Conservation (phyloP, 1,139 yeast species). For the Saccharomyces hybrid region DNA sequence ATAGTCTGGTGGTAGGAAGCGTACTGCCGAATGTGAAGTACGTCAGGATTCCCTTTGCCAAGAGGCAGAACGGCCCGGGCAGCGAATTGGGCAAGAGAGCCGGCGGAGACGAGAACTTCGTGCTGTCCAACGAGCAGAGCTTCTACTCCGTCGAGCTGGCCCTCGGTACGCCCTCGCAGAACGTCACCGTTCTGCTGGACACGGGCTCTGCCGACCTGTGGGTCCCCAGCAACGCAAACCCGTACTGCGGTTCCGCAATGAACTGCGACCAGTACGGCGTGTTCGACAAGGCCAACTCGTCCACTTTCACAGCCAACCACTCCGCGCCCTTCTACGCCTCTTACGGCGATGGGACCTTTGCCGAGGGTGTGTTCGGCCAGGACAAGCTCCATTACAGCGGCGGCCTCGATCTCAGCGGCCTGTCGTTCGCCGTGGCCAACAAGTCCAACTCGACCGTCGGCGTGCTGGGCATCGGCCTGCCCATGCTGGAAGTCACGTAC, state of each 20-base stretch:
- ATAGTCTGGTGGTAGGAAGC: neutral
- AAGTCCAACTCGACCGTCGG: constrained; percentile 44
- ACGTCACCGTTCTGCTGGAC: constrained; percentile 47
- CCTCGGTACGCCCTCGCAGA: constrained; percentile 50
- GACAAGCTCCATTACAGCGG: constrained; percentile 37
- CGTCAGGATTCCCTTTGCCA: neutral
- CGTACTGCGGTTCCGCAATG: constrained; percentile 1
- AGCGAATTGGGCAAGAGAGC: neutral
- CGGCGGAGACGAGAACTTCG: neutral
- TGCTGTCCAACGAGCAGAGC: constrained; percentile 24
- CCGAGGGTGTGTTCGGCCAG: constrained; percentile 51
- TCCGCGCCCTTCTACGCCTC: constrained; percentile 38
- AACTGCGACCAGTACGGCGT: constrained; percentile 35
- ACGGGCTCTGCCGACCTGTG: constrained; percentile 67
- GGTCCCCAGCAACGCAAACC: constrained; percentile 33
- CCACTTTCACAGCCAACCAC: constrained; percentile 38
- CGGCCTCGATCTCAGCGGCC: constrained; percentile 32
- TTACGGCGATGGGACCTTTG: constrained; percentile 55
- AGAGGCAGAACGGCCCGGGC: neutral
- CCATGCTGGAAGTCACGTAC: constrained; percentile 40
- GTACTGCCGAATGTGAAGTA: neutral
- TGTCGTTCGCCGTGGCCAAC: constrained; percentile 51
- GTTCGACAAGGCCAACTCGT: constrained; percentile 38
- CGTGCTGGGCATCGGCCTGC: constrained; percentile 53
- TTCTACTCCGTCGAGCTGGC: constrained; percentile 43